phyloP scores from a whole-genome alignment of 169 alveolate genomes.

The Eimeria maxima region DNA sequence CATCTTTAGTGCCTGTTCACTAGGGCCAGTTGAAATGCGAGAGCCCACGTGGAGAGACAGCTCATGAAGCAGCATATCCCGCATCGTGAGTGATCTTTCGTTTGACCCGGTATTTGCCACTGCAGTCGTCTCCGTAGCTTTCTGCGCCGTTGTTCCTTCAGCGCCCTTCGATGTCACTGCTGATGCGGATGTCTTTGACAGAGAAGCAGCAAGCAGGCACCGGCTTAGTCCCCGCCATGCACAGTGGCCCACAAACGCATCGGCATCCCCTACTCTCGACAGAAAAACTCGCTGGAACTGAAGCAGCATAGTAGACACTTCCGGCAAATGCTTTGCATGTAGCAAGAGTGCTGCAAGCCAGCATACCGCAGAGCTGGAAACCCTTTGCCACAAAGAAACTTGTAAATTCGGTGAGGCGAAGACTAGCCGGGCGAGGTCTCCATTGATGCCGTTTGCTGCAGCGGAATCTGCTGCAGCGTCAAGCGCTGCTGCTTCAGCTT shows the following conservation, averaged over 20 bases:
- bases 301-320: conserved; percentile 64
- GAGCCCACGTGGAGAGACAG: conserved; percentile 59
- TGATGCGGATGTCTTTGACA: not conserved
- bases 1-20: conserved; percentile 64
- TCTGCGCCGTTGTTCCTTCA: not conserved
- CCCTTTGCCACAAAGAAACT: conserved; percentile 63
- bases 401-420: conserved; percentile 24
- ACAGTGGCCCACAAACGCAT: conserved; percentile 67
- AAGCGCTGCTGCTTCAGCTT: conserved; percentile 66
- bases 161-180: not conserved
- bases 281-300: conserved; percentile 63
- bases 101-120: not conserved
- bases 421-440: conserved; percentile 14
- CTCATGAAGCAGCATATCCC: conserved; percentile 39
- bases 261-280: conserved; percentile 68
- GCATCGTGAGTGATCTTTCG: not conserved
- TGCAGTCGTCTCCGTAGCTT: not conserved
- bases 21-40: conserved; percentile 59
- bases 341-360: conserved; percentile 71
- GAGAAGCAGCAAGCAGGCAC: conserved; percentile 53
- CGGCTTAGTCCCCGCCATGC: conserved; percentile 75
- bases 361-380: conserved; percentile 55
- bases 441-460: conserved; percentile 12
- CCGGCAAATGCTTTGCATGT: conserved; percentile 73
- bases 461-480: conserved; percentile 67